Conservation (phyloP, 495 filamentous ascomycete genomes). For the Hypoxylon lienhwacheense region DNA sequence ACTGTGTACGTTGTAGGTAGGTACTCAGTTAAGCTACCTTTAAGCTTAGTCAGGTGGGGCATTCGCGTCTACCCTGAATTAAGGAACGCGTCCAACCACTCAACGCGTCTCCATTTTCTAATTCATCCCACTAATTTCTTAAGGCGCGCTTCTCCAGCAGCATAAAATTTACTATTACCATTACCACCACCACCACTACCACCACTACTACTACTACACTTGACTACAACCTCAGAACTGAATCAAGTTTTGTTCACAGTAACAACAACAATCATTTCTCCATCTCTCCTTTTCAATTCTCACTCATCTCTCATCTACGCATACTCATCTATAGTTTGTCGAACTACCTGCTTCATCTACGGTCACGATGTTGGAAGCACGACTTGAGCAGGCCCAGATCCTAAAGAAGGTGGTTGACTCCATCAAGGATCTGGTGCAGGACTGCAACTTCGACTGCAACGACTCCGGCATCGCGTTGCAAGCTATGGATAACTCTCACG, state of each 20-base stretch:
- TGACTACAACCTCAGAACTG: conserved; percentile 6
- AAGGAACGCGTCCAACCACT: conserved; percentile 30
- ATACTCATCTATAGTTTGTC: background rate
- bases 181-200: no score
- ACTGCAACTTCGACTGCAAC: conserved; percentile 99
- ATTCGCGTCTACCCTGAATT: conserved; percentile 27
- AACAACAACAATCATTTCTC: background rate
- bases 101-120: conserved; percentile 32
- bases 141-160: conserved; percentile 3
- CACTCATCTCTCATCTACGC: background rate
- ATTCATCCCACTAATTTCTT: conserved; percentile 32
- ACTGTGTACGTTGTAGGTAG: no score
- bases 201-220: no score
- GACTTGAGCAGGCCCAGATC: conserved; percentile 88
- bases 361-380: conserved; percentile 82
- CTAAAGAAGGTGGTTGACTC: conserved; percentile 99
- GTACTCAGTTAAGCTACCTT: conserved; percentile 16
- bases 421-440: conserved; percentile 98
- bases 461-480: conserved; percentile 97
- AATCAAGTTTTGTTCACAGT: background rate
- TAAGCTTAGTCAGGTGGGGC: conserved; percentile 17
- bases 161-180: background rate
- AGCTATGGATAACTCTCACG: conserved; percentile 99
- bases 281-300: background rate
- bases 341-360: background rate